Evolutionary conservation across 306 rosid genomes (phyloP).

Genomic region (Oxytropis ochrocephala): DNA sequence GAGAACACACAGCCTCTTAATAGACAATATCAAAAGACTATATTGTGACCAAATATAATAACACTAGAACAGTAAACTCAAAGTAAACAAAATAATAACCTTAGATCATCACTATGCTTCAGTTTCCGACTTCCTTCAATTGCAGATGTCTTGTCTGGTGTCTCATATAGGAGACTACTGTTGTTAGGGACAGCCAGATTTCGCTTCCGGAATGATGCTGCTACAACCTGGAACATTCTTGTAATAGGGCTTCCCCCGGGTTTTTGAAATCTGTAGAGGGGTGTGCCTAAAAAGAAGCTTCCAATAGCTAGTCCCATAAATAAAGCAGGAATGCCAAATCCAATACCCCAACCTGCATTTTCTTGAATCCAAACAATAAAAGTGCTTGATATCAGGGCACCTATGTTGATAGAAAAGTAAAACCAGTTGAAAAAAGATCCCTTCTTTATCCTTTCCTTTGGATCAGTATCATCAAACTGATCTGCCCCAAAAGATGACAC

Average conservation of each 20-base stretch:
- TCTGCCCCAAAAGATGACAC: conserved; percentile 95
- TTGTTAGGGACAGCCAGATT: conserved; percentile 57
- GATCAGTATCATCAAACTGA: conserved; percentile 94
- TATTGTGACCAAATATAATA: not conserved
- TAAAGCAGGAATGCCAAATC: conserved; percentile 93
- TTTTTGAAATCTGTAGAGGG: conserved; percentile 83
- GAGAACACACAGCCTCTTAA: not conserved
- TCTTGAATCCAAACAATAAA: conserved; percentile 85
- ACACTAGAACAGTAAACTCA: not conserved
- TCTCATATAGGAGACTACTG: conserved; percentile 65
- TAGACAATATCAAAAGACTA: not conserved
- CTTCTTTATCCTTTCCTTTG: conserved; percentile 72
- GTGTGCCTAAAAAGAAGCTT: conserved; percentile 78
- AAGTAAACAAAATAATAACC: conserved; percentile 33
- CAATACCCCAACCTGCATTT: conserved; percentile 93
- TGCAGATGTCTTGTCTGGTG: conserved; percentile 67
- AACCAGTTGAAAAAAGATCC: conserved; percentile 97
- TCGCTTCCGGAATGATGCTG: conserved; percentile 66
- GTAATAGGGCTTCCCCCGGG: conserved; percentile 96
- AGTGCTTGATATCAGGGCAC: conserved; percentile 83
- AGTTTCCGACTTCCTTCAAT: conserved; percentile 84
- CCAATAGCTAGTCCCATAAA: conserved; percentile 75
- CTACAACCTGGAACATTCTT: conserved; percentile 93
- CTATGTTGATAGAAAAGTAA: conserved; percentile 87
- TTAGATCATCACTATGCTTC: conserved; percentile 69